These are phyloP conservation scores for Plantago major DNA, from an alignment of 257 asterid genomes.

Conservation along the genomic window DNA sequence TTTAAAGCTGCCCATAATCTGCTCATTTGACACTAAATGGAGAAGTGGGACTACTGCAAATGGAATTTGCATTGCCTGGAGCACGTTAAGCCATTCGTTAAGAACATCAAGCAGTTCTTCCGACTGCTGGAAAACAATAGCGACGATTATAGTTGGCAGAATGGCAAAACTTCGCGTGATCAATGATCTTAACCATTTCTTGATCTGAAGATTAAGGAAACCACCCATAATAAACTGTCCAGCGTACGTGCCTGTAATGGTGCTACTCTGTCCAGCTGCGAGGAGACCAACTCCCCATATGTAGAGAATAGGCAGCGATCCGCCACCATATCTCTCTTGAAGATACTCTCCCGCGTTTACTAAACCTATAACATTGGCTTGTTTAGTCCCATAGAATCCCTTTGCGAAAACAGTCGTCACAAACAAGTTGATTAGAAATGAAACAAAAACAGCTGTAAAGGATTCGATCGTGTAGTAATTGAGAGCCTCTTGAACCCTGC, in stretches of 20 bases:
- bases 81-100: constrained; percentile 67
- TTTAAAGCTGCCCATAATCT: constrained; percentile 57
- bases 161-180: constrained; percentile 75
- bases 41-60: constrained; percentile 70
- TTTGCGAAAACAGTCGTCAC: constrained; percentile 67
- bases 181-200: constrained; percentile 67
- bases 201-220: constrained; percentile 54
- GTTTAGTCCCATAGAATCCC: constrained; percentile 50
- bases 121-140: constrained; percentile 53
- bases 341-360: constrained; percentile 67
- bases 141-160: constrained; percentile 52
- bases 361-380: constrained; percentile 48
- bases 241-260: constrained; percentile 74
- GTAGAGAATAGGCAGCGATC: constrained; percentile 50
- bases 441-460: constrained; percentile 46
- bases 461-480: constrained; percentile 72
- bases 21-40: constrained; percentile 54
- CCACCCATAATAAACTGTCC: constrained; percentile 84
- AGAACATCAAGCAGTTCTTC: constrained; percentile 61
- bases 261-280: constrained; percentile 82
- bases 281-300: constrained; percentile 72
- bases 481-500: constrained; percentile 70
- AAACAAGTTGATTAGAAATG: constrained; percentile 52
- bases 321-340: constrained; percentile 55
- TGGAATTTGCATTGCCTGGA: constrained; percentile 75